Evolutionary conservation across 169 alveolate species (phyloP).

Genomic region (Eimeria tenella): DNA sequence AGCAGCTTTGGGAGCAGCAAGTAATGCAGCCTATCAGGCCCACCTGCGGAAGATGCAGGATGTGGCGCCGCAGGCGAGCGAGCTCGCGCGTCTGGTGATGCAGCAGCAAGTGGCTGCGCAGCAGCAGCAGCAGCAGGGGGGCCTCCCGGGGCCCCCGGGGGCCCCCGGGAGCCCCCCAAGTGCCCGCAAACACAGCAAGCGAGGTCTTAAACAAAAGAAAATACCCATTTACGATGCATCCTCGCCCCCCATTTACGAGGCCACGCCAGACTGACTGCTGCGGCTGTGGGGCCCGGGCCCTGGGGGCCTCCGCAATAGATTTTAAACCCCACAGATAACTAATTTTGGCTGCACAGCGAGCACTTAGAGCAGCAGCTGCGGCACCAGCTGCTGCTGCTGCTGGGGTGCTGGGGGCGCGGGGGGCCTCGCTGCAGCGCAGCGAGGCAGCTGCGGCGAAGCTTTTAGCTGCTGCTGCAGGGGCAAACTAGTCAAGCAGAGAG

Average conservation of each 20-base stretch:
- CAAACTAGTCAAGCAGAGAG: too few species aligned
- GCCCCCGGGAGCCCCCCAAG: not conserved
- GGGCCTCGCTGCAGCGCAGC: not conserved
- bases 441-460: not conserved
- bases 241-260: constrained; percentile 37
- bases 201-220: not conserved
- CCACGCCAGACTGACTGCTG: constrained; percentile 18
- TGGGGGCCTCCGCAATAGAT: not conserved
- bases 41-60: constrained; percentile 42
- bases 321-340: too few species aligned
- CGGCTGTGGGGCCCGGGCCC: not conserved
- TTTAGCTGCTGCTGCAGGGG: too few species aligned
- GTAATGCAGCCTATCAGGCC: constrained; percentile 45
- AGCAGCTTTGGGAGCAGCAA: constrained; percentile 49
- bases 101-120: constrained; percentile 52
- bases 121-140: constrained; percentile 9
- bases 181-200: not conserved
- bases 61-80: constrained; percentile 51
- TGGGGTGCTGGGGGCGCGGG: not conserved
- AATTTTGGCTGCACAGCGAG: too few species aligned
- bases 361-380: too few species aligned
- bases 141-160: not conserved
- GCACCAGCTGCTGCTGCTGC: too few species aligned
- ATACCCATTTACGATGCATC: constrained; percentile 43
- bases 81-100: constrained; percentile 22